Evolutionary conservation across 768 basidiomycete species (phyloP).

Genomic region (Xanthoconium purpureum): DNA sequence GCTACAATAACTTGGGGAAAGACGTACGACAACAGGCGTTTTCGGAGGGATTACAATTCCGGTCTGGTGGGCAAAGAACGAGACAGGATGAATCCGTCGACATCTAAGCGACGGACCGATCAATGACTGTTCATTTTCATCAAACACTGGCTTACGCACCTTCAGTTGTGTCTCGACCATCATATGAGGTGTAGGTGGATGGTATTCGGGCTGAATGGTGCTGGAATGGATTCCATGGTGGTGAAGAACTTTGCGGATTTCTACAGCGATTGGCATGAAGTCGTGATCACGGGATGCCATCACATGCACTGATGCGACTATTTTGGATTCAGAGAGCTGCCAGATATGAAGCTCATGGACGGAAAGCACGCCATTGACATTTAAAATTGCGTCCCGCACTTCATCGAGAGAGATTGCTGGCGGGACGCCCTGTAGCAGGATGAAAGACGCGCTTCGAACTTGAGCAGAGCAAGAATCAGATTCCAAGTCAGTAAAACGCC

Average conservation of each 20-base stretch:
- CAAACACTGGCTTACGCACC: conserved; percentile 34
- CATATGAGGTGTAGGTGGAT: conserved; percentile 32
- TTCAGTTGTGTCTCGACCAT: conserved; percentile 47
- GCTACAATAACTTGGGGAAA: not conserved
- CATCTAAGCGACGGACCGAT: conserved; percentile 35
- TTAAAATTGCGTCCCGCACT: conserved; percentile 76
- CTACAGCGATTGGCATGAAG: conserved; percentile 86
- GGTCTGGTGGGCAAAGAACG: conserved; percentile 68
- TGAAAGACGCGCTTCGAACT: conserved; percentile 91
- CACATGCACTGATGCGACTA: conserved; percentile 95
- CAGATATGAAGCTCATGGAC: conserved; percentile 96
- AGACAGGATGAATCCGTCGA: conserved; percentile 59
- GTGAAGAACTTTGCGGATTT: conserved; percentile 83
- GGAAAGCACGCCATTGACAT: conserved; percentile 76
- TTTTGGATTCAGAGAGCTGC: conserved; percentile 94
- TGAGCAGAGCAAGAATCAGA: conserved; percentile 14
- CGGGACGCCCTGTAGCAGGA: conserved; percentile 93
- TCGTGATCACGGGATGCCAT: conserved; percentile 76
- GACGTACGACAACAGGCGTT: conserved; percentile 80
- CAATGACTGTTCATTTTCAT: not conserved
- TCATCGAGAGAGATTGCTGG: conserved; percentile 85
- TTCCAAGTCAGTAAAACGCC: not conserved
- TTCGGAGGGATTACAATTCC: conserved; percentile 62
- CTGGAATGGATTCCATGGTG: conserved; percentile 91
- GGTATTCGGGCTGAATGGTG: conserved; percentile 91